phyloP scores from a whole-genome alignment of 129 eudicot genomes.

The Arctium lappa region DNA sequence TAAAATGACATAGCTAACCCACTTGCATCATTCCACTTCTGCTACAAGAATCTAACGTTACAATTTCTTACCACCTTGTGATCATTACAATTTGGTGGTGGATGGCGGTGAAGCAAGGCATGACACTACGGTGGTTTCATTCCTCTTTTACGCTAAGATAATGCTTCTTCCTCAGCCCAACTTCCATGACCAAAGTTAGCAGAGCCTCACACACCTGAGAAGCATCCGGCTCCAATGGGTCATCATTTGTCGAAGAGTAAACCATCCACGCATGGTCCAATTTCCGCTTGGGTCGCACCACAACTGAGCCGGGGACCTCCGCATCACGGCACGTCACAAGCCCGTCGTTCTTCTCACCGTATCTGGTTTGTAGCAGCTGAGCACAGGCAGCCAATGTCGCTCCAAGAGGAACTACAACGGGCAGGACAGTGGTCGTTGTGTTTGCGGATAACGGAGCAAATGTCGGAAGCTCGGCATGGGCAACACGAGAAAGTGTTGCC shows the following conservation, averaged over 20 bases:
- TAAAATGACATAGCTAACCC: not conserved
- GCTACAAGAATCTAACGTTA: not conserved
- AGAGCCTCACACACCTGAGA: conserved; percentile 94
- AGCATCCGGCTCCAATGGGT: conserved; percentile 70
- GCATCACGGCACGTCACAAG: conserved; percentile 94
- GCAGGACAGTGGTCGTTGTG: conserved; percentile 36
- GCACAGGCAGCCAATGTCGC: conserved; percentile 96
- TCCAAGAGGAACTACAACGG: conserved; percentile 90
- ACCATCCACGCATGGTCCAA: conserved; percentile 99
- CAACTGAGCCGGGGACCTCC: conserved; percentile 95
- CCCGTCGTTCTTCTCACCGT: conserved; percentile 92
- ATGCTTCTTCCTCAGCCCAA: conserved; percentile 52
- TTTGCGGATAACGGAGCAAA: conserved; percentile 47
- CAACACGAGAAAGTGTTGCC: conserved; percentile 84
- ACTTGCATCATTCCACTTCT: not conserved
- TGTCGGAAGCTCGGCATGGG: conserved; percentile 85
- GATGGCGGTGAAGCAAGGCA: not conserved
- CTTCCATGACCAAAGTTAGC: conserved; percentile 70
- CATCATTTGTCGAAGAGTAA: conserved; percentile 76
- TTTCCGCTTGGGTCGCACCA: conserved; percentile 78
- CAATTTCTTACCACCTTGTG: not conserved
- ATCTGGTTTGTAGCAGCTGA: conserved; percentile 75
- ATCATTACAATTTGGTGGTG: not conserved
- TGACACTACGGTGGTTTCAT: not conserved
- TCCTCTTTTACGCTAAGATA: conserved; percentile 38